Percentiles rank a stretch among this genome's conserved stretches.
phyloP scores from a whole-genome alignment of 305 asterid species.

The Fraxinus baroniana region DNA sequence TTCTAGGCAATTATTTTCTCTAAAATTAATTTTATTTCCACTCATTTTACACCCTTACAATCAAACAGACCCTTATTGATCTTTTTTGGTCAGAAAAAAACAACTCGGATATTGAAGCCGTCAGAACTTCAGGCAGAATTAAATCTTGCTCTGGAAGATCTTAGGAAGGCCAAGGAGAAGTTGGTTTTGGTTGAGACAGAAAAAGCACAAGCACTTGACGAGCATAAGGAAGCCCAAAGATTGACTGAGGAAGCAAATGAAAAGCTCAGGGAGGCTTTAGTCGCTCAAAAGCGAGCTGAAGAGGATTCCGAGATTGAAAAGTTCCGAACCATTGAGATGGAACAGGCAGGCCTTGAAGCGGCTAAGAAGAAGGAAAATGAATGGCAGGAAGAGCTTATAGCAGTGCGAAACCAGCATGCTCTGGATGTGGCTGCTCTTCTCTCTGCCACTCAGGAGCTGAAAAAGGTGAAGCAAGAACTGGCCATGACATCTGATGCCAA shows the following conservation, averaged over 20 bases:
- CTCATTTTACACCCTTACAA: too few relatives aligned
- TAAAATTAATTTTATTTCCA: too few relatives aligned
- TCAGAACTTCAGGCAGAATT: conserved; percentile 74
- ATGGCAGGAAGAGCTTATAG: conserved; percentile 74
- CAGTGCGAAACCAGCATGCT: conserved; percentile 73
- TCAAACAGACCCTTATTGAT: background rate
- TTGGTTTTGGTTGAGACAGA: conserved; percentile 67
- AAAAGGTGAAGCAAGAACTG: conserved; percentile 74
- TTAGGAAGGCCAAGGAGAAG: conserved; percentile 76
- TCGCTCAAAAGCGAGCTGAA: conserved; percentile 33
- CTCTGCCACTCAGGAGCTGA: conserved; percentile 67
- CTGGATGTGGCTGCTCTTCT: conserved; percentile 72
- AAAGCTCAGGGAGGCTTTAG: conserved; percentile 33
- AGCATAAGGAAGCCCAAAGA: conserved; percentile 25
- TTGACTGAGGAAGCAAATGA: conserved; percentile 28
- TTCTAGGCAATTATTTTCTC: too few relatives aligned
- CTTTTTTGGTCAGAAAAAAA: conserved; percentile 56
- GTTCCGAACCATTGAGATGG: conserved; percentile 30
- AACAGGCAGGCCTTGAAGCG: conserved; percentile 71
- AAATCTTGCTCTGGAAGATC: conserved; percentile 74
- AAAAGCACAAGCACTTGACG: conserved; percentile 34
- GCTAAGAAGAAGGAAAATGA: conserved; percentile 80
- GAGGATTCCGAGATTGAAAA: conserved; percentile 30
- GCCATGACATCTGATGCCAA: conserved; percentile 72
- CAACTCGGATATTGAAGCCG: conserved; percentile 60